These are phyloP conservation scores for Henckelia pumila DNA, from an alignment of 257 asterid species.

Conservation along the genomic window DNA sequence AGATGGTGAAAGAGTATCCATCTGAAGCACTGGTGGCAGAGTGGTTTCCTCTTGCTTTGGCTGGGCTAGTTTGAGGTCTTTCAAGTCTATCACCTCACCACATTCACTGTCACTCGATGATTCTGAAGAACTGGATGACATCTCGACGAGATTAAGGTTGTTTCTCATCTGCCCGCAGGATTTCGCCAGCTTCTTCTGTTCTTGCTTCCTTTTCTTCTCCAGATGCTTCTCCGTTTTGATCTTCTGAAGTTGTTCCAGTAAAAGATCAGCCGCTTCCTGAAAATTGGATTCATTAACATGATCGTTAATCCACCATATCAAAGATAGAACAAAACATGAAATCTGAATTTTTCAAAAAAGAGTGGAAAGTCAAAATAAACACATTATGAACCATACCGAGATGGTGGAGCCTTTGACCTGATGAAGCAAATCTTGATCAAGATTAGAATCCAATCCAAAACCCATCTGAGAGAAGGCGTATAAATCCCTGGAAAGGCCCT, in stretches of 20 bases:
- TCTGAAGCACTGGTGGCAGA: slow-evolving; percentile 25
- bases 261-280: slow-evolving; percentile 60
- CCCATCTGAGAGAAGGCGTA: slow-evolving; percentile 46
- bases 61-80: slow-evolving; percentile 23
- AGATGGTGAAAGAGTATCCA: slow-evolving; percentile 12
- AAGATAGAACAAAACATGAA: neutral
- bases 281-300: neutral
- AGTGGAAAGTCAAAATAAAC: neutral
- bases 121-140: slow-evolving; percentile 49
- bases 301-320: neutral
- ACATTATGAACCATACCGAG: slow-evolving; percentile 44
- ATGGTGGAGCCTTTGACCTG: slow-evolving; percentile 46
- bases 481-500: slow-evolving; percentile 55
- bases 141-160: slow-evolving; percentile 16
- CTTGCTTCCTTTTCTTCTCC: slow-evolving; percentile 47
- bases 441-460: slow-evolving; percentile 38
- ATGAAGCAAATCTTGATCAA: slow-evolving; percentile 32
- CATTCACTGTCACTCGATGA: slow-evolving; percentile 81
- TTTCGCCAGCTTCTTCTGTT: slow-evolving; percentile 34
- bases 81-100: slow-evolving; percentile 42
- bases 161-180: slow-evolving; percentile 27
- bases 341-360: neutral
- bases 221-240: slow-evolving; percentile 41
- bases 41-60: neutral
- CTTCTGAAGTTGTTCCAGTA: slow-evolving; percentile 55